These are phyloP conservation scores for Stipa capillata DNA, from an alignment of 176 grass and related monocot species.

Conservation along the genomic window DNA sequence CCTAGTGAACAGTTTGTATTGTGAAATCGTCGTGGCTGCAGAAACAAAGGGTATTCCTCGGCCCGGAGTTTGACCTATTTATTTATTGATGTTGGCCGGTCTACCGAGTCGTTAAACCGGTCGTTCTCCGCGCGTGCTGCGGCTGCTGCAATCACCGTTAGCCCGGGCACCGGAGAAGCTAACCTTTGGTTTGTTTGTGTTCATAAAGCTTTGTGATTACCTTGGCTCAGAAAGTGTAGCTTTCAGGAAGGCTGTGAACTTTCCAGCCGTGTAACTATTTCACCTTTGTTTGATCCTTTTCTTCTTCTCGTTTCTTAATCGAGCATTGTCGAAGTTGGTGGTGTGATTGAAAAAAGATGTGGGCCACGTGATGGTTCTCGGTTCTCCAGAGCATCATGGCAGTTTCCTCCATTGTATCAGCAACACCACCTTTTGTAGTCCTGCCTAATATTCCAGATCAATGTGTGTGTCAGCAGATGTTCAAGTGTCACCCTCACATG, in stretches of 20 bases:
- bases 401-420: background rate
- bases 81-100: background rate
- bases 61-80: slow-evolving; percentile 3
- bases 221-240: slow-evolving; percentile 19
- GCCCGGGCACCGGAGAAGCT: background rate
- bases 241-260: slow-evolving; percentile 25
- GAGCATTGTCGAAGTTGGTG: slow-evolving; percentile 9
- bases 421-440: background rate
- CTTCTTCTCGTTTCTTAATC: too few species aligned
- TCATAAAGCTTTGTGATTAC: slow-evolving; percentile 16
- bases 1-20: background rate
- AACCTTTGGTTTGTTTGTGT: slow-evolving; percentile 18
- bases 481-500: background rate
- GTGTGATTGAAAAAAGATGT: background rate
- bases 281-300: background rate
- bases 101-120: background rate
- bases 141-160: background rate
- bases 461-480: background rate
- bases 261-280: slow-evolving; percentile 6
- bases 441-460: slow-evolving; percentile 3
- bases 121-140: too few species aligned
- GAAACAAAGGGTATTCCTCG: background rate
- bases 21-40: background rate
- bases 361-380: too few species aligned
- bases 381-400: background rate